Evolutionary conservation across 139 green algal genomes (phyloP), one percentile per base, ranked within the genome.

Genomic region (Zygnema circumcarinatum): DNA sequence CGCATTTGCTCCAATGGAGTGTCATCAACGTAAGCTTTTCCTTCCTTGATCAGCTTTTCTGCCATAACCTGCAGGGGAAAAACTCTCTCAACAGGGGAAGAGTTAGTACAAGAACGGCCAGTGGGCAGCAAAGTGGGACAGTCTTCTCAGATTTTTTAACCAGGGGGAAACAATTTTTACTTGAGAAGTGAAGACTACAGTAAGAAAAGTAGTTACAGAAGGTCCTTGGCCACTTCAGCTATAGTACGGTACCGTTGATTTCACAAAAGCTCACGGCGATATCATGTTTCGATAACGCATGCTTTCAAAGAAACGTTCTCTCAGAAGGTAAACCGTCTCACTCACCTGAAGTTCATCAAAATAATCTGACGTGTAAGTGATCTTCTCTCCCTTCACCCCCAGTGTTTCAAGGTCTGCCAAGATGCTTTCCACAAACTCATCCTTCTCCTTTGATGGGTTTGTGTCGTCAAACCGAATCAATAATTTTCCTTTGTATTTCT

Each of bases 391-490:
- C 35, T 93, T 91, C 1, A 98, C 86, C 7, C 96, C 97, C 86
- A 99, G 92, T 79, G 67, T 92, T 79, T 93, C 81, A 22, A 98
- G 92, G 86, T 99, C 96, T 16, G 92, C 92, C 54, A 99, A 89
- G 87, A 99, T 99, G 88, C 95, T 98, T 67, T 99, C 94, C 21
- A 97, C 95, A 83, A 95, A 99, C 93, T 99, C 97, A 56, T 98
- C 94, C 91, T 98, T 98, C 93, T 99, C 97, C 92, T 99, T 99
- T 87, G 83, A 93, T 16, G 97, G 97, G 89, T 99, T 99, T 83
- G 97, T 99, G 94, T 99, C 97, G 92, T 99, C 97, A 83, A 99
- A 99, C 31, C 97, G 93, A 53, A 99, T 90, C 67, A 98, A 90
- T 53, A 99, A 87, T 74, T 93, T 94, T 79, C 87, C 95, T 21